phyloP scores from a whole-genome alignment of 73 alveolate genomes.

The Tetrahymena malaccensis region DNA sequence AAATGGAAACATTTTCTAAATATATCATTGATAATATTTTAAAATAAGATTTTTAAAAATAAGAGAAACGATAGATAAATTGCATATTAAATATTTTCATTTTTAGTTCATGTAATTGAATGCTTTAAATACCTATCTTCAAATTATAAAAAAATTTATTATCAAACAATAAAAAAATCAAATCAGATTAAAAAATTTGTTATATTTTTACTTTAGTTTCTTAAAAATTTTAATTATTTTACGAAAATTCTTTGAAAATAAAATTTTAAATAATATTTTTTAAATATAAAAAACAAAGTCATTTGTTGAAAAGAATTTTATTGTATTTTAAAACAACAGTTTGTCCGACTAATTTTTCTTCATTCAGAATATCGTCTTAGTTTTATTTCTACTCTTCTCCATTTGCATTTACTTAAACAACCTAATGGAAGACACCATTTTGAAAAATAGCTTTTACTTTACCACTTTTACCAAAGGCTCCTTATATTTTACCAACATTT shows the following conservation, averaged over 20 bases:
- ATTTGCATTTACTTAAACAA: neutral
- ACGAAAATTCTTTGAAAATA: neutral
- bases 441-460: constrained; percentile 77
- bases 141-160: too few species aligned
- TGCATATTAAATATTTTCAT: too few species aligned
- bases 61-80: too few species aligned
- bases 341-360: neutral
- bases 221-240: neutral
- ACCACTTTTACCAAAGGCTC: constrained; percentile 95
- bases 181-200: too few species aligned
- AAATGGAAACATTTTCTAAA: too few species aligned
- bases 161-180: too few species aligned
- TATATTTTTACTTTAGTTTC: too few species aligned
- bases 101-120: too few species aligned
- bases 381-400: neutral
- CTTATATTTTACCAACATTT: constrained; percentile 70
- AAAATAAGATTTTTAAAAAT: too few species aligned
- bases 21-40: too few species aligned
- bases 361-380: neutral
- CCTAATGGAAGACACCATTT: constrained; percentile 25
- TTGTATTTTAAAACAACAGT: neutral
- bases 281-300: neutral
- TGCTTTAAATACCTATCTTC: too few species aligned
- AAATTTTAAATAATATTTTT: too few species aligned
- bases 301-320: neutral